Conservation (phyloP, 371 early-diverging fungal species). For the Dichotomocladium elegans region DNA sequence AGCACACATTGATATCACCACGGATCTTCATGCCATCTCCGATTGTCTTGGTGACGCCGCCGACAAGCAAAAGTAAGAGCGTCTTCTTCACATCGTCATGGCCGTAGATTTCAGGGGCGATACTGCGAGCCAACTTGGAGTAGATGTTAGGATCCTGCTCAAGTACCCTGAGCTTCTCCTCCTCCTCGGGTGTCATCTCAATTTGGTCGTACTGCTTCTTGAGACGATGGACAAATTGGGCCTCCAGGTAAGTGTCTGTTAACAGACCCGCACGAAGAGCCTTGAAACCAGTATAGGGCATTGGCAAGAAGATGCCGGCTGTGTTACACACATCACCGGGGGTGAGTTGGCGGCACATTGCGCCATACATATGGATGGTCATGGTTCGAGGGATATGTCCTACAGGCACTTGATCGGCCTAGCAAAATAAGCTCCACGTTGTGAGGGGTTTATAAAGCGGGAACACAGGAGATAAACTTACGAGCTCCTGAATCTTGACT, state of each 20-base stretch:
- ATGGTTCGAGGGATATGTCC: constrained; percentile 98
- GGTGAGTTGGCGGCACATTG: constrained; percentile 74
- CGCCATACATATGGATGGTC: constrained; percentile 87
- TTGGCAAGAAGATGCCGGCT: constrained; percentile 93
- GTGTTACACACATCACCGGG: constrained; percentile 94
- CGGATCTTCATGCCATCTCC: constrained; percentile 93
- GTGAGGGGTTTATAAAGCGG: background rate
- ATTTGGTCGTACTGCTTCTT: constrained; percentile 90
- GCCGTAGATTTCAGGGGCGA: constrained; percentile 98
- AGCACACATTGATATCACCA: constrained; percentile 93
- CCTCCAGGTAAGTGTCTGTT: constrained; percentile 95
- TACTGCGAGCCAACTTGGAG: constrained; percentile 80
- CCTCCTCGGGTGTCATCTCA: constrained; percentile 61
- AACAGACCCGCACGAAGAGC: constrained; percentile 93
- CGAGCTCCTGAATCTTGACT: constrained; percentile 92
- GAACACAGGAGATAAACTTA: constrained; percentile 33
- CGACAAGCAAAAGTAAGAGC: constrained; percentile 84
- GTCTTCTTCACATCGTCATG: constrained; percentile 96
- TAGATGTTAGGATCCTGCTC: constrained; percentile 74
- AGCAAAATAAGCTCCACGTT: background rate
- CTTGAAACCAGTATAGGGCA: constrained; percentile 91
- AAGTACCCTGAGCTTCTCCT: constrained; percentile 60
- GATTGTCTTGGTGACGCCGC: constrained; percentile 83
- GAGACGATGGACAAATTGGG: constrained; percentile 77
- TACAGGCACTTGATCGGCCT: constrained; percentile 97